phyloP scores from a whole-genome alignment of 2,329 filamentous ascomycete genomes.

The Fusarium pseudograminearum region DNA sequence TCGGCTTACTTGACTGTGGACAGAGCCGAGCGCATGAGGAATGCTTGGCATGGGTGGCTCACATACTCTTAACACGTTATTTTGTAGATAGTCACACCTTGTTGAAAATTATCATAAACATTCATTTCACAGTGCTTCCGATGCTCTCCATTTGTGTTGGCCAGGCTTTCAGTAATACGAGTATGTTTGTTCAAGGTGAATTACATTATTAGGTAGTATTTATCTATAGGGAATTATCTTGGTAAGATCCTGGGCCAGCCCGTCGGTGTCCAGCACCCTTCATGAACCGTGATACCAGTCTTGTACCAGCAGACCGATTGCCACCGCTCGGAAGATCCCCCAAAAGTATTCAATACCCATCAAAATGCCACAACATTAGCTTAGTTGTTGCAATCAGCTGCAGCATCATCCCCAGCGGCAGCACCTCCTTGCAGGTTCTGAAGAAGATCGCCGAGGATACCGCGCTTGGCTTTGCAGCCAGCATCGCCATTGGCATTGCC shows the following conservation, averaged over 20 bases:
- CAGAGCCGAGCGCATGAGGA: constrained; percentile 38
- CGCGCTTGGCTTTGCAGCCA: not conserved
- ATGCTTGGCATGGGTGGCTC: constrained; percentile 45
- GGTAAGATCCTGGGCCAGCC: not conserved
- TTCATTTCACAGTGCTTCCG: not conserved
- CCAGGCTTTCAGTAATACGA: fast-evolving
- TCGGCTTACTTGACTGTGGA: constrained; percentile 36
- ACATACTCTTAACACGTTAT: constrained; percentile 36
- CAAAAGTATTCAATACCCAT: fast-evolving
- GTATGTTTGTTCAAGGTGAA: fast-evolving
- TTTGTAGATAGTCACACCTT: not conserved
- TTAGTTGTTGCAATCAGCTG: not conserved
- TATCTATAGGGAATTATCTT: not conserved
- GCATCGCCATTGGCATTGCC: not conserved
- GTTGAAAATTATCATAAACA: fast-evolving
- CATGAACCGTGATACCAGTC: not conserved
- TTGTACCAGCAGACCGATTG: not conserved
- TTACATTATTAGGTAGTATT: not conserved
- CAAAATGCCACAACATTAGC: fast-evolving
- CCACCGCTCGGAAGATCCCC: not conserved
- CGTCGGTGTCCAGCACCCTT: constrained; percentile 21
- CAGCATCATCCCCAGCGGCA: not conserved
- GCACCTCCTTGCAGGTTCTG: not conserved
- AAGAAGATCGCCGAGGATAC: not conserved
- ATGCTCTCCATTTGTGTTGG: fast-evolving